Base-by-base conservation (phyloP, 306 rosid genomes). In the Vigna angularis region DNA sequence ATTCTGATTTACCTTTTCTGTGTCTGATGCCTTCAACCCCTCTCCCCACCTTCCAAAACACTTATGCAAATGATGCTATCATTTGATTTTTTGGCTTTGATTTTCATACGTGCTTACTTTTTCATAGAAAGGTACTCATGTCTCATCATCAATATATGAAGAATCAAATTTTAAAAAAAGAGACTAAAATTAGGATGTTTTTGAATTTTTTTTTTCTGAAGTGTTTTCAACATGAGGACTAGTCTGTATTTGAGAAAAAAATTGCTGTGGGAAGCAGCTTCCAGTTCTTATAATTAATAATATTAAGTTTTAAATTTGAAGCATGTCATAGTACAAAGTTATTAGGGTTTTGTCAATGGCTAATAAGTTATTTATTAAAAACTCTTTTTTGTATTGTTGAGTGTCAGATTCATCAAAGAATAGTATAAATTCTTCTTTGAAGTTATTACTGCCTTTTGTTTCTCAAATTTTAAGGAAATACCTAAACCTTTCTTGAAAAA, bases 291-390 rank as follows among this genome's bases (percentile, higher is more conserved):
- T 80, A 47, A 57, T 18, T 47, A 2, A 47, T 36, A 30, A 30
- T n/a, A 61, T 64, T 64, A 38, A 18, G 65, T 63, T 81, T 58
- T 34, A 63, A 69, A 63, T 32, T 65, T 55, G 53, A 71, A 55
- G 70, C 26, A 53, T 47, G 13, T 16, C 63, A 65, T 18, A 17
- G 10, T 53, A 53, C 61, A 53, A 17, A 30, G 30, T 20, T 53
- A 24, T 18, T 9, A 20, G 61, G 26, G 26, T 18, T 53, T 18
- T 20, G 28, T 55, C 24, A 52, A 52, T 52, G 8, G 24, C 11
- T 6, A 52, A 16, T 20, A 20, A 9, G 30, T 12, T 55, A 20
- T 55, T 55, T 28, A 20, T 55, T 55, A 8, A 53, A 53, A 53
- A 4, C 3, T 18, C 8, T 20, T 8, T 55, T 55, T 53, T 17